These are phyloP conservation scores for Castanospermum australe DNA, from an alignment of 306 rosid genomes.

Conservation along the genomic window DNA sequence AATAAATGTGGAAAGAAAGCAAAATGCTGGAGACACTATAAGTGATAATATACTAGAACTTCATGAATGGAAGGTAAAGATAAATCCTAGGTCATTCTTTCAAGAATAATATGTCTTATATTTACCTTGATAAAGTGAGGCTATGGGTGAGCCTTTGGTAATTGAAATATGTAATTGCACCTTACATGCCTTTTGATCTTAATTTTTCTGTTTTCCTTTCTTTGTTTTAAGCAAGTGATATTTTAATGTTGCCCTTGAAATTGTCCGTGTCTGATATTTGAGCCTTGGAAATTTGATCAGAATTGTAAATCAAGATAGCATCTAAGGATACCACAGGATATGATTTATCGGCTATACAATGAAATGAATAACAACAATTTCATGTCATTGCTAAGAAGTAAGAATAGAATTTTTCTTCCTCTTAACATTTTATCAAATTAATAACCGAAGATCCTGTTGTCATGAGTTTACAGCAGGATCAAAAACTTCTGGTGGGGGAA, in stretches of 20 bases:
- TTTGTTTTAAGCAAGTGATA: neutral
- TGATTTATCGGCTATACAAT: neutral
- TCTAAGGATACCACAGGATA: neutral
- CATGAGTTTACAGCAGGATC: conserved; percentile 61
- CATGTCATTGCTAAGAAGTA: no score
- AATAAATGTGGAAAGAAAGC: no score
- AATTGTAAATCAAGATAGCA: neutral
- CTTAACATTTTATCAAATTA: neutral
- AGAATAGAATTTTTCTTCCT: conserved; percentile 20
- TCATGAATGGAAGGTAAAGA: neutral
- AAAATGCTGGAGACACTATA: no score
- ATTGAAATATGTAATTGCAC: neutral
- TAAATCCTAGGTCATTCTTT: neutral
- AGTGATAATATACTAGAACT: neutral
- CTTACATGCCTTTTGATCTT: neutral
- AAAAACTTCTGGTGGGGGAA: conserved; percentile 84
- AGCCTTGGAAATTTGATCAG: neutral
- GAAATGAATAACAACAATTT: neutral
- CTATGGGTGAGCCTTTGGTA: neutral
- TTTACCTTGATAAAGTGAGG: neutral
- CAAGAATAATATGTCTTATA: neutral
- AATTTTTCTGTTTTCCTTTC: neutral
- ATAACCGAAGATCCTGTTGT: neutral
- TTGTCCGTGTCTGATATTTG: conserved; percentile 9
- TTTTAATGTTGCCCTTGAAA: neutral